These are phyloP conservation scores for Populus hybrid DNA, from an alignment of 441 rosid species.

Conservation along the genomic window DNA sequence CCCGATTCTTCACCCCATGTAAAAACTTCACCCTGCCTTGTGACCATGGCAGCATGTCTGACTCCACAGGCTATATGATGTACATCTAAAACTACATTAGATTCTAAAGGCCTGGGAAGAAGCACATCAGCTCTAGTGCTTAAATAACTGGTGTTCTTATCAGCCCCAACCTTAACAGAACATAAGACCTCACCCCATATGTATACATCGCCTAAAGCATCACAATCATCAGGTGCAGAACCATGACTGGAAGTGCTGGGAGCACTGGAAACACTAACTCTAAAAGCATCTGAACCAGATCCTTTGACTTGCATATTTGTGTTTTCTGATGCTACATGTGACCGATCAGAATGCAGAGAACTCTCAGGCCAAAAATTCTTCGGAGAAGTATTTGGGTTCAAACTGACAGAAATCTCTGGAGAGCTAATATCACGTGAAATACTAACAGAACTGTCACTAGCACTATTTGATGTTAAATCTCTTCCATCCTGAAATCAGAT, in stretches of 20 bases:
- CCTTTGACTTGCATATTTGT: constrained; percentile 83
- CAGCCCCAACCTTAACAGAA: constrained; percentile 51
- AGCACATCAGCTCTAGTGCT: constrained; percentile 68
- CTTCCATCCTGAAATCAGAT: constrained; percentile 66
- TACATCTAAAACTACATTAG: constrained; percentile 85
- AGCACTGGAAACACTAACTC: constrained; percentile 93
- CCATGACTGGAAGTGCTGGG: constrained; percentile 97
- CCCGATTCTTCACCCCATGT: constrained; percentile 99
- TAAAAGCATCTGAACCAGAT: constrained; percentile 78
- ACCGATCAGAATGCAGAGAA: constrained; percentile 61
- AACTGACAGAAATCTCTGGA: constrained; percentile 56
- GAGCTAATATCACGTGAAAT: constrained; percentile 62
- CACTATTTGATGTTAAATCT: constrained; percentile 80
- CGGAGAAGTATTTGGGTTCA: constrained; percentile 47
- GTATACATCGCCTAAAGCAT: constrained; percentile 92
- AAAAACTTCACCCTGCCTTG: constrained; percentile 92
- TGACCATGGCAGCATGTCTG: constrained; percentile 83
- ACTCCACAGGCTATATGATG: constrained; percentile 90
- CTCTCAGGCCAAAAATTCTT: constrained; percentile 53
- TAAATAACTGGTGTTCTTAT: constrained; percentile 47
- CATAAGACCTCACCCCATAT: constrained; percentile 91
- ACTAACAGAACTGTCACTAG: constrained; percentile 77
- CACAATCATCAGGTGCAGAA: constrained; percentile 91
- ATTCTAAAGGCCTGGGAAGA: constrained; percentile 79
- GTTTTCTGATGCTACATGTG: constrained; percentile 83